Evolutionary conservation across 441 rosid genomes (phyloP), one percentile per base, ranked within the genome.

Genomic region (Isatis lusitanica): DNA sequence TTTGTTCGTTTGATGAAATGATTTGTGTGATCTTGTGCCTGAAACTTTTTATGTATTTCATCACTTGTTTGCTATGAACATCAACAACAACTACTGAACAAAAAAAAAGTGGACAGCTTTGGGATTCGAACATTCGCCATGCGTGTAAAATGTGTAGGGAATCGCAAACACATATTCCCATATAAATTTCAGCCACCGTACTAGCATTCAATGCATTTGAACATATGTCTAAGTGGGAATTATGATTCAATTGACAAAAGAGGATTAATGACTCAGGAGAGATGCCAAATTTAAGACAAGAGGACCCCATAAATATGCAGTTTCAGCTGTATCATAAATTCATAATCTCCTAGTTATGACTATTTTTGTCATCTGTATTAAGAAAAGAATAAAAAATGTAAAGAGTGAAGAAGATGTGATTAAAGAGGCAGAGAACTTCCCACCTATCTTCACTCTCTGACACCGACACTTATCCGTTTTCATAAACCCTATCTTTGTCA

Each of bases 341-440:
- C n/a, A n/a, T 55, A 71, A 47, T 9, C 77, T 58, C 12, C 30
- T 64, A 13, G 16, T 74, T 47, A 47, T 57, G 66, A 36, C 66
- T 38, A 38, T 39, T 9, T 47, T 74, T 28, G 71, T 35, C 56
- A 2, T 40, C 47, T 63, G 30, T n/a, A 17, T 28, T 42, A 11
- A 5, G 16, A 24, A 17, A 48, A 5, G 10, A 33, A n/a, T 28
- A 13, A 38, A 18, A 3, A 18, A 5, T 3, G 12, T 40, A 59
- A 1, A 9, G 15, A 46, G 15, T 18, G 42, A 38, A 59, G 60
- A 65, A 53, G 33, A 4, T 66, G 63, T 17, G 47, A 57, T 60
- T 60, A 74, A 74, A 67, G 31, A 67, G 64, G 68, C 35, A 60
- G 63, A 60, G 56, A 55, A 18, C 73, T 74, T 70, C 75, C 40